Evolutionary conservation across 495 filamentous ascomycete genomes (phyloP), one percentile per base, ranked within the genome.

Genomic region (Neurospora discreta): DNA sequence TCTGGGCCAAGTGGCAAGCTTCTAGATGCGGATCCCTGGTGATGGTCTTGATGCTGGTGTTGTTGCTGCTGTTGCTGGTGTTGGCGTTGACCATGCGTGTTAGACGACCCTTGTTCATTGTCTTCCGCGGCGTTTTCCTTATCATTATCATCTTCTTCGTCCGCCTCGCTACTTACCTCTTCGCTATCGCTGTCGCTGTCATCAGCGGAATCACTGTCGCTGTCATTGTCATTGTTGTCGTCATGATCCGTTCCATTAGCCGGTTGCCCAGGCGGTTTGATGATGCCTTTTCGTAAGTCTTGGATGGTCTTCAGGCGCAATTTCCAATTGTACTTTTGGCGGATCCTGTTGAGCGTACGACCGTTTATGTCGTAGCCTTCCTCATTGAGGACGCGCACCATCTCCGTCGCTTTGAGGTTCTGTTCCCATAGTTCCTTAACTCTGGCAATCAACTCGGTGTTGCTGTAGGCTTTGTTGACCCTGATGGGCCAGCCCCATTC

Each of bases 401-500:
- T 95, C 68, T 92, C 87, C 71, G 86, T 86, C 74, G 92, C 90
- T 43, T 80, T 85, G 4, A 86, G 83, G 73, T 94, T 94, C 41
- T 82, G 81, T 76, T 91, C 89, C 92, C 92, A 95, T 73, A 95
- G 87, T 82, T 93, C 85, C 72, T 88, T 88, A 58, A 93, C 86
- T 1, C 92, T 86, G 3, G 84, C 86, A 23, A 92, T 87, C 11
- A 95, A 85, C 15, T 80, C 81, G 33, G 82, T 79, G 76, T 92
- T 90, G 76, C 90, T 90, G 78, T 90, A 89, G 6, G 87, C 87
- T 11, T 88, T 89, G 73, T 88, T 90, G 73, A 89, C 87, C 78
- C 91, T 92, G 72, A 84, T 87, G 4, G 92, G 92, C 72, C 94
- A 95, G 0, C 86, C 85, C 92, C 92, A 95, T 78, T 88, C 84